Evolutionary conservation across 2,329 filamentous ascomycete genomes (phyloP).

Genomic region (Diaporthe sp.): DNA sequence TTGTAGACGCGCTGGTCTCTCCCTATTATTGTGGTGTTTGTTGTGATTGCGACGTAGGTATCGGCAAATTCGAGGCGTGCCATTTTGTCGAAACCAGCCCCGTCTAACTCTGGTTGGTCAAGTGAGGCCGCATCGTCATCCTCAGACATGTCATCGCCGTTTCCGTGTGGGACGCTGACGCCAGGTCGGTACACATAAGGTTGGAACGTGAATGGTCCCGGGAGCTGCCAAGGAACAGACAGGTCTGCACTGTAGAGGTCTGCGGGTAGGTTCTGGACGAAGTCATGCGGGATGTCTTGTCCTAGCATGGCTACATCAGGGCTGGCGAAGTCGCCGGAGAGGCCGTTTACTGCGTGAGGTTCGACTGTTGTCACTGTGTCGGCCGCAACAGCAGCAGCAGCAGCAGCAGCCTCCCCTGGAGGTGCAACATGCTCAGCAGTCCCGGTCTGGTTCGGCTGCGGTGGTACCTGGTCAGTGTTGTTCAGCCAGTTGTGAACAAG

Average conservation of each 20-base stretch:
- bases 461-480: not conserved
- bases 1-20: slow-evolving; percentile 41
- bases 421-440: not conserved
- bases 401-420: not conserved
- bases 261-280: not conserved
- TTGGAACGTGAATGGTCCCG: not conserved
- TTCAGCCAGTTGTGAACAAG: slow-evolving; percentile 9
- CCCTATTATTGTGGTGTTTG: slow-evolving; percentile 33
- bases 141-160: not conserved
- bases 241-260: not conserved
- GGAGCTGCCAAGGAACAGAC: not conserved
- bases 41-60: slow-evolving; percentile 31
- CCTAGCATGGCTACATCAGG: not conserved
- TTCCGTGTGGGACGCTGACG: not conserved
- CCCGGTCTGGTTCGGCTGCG: not conserved
- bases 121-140: slow-evolving; percentile 13
- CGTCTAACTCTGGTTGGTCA: slow-evolving; percentile 16
- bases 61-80: slow-evolving; percentile 32
- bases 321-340: not conserved
- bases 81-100: not conserved
- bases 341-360: not conserved
- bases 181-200: not conserved
- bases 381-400: not conserved
- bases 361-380: not conserved
- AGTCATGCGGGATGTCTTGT: not conserved